phyloP scores from a whole-genome alignment of 306 rosid species.

The Dryas alaskensis region DNA sequence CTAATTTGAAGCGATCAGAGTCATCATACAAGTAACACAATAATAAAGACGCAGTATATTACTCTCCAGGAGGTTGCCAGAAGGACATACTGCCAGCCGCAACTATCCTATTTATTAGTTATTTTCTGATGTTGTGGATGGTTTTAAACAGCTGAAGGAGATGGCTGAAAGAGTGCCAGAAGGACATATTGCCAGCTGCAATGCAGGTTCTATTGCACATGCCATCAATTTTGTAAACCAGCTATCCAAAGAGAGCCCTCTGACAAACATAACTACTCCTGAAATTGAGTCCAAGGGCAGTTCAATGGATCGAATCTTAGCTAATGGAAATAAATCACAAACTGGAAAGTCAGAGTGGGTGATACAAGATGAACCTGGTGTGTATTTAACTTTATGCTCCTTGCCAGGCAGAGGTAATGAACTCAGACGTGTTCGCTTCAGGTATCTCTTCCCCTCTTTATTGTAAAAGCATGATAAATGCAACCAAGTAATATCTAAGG shows the following conservation, averaged over 20 bases:
- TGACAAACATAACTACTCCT: conserved; percentile 36
- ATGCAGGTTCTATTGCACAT: conserved; percentile 32
- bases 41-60: background rate
- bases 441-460: conserved; percentile 43
- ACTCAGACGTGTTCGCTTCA: conserved; percentile 92
- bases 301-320: conserved; percentile 33
- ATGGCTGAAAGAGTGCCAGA: conserved; percentile 59
- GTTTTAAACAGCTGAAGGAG: conserved; percentile 65
- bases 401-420: conserved; percentile 70
- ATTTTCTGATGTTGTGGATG: conserved; percentile 33
- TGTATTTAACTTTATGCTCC: conserved; percentile 63
- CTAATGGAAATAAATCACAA: conserved; percentile 49
- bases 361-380: conserved; percentile 91
- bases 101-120: background rate
- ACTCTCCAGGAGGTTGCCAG: conserved; percentile 1
- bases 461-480: background rate
- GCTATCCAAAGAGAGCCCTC: conserved; percentile 40
- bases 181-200: conserved; percentile 38
- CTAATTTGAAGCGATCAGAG: background rate
- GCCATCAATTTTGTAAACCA: conserved; percentile 36
- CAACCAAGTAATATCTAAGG: conserved; percentile 8
- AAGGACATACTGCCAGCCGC: too few species aligned
- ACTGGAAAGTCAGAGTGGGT: conserved; percentile 69
- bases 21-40: background rate
- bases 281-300: conserved; percentile 45